Conservation (phyloP, 139 green algal genomes). For the Microglena sp. region DNA sequence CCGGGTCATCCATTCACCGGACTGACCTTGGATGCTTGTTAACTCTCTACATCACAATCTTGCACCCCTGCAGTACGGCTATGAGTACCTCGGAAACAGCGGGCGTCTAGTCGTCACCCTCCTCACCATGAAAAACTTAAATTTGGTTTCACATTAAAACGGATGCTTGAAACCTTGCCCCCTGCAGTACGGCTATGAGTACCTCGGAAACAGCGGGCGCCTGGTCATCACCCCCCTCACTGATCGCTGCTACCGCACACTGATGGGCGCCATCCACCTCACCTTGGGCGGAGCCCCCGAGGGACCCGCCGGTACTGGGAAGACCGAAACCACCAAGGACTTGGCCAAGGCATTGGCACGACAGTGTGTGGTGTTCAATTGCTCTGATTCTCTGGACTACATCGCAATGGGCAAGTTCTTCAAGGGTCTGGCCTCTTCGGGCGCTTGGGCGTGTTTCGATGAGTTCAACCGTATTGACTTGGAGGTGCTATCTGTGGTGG, state of each 20-base stretch:
- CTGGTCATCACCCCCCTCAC: too few species aligned
- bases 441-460: conserved; percentile 54
- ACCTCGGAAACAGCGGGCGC: conserved; percentile 57
- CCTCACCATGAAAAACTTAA: conserved; percentile 47
- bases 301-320: conserved; percentile 50
- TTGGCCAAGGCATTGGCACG: conserved; percentile 65
- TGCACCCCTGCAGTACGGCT: conserved; percentile 52
- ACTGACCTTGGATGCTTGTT: too few species aligned
- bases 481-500: conserved; percentile 58
- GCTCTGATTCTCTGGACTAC: conserved; percentile 62
- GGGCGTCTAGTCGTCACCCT: conserved; percentile 73
- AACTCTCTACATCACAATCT: too few species aligned
- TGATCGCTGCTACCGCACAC: conserved; percentile 32
- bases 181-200: conserved; percentile 77
- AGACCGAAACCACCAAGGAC: conserved; percentile 80
- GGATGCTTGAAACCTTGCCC: too few species aligned
- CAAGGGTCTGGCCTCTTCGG: conserved; percentile 19
- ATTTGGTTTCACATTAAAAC: too few species aligned
- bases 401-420: conserved; percentile 47
- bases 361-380: conserved; percentile 80
- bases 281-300: conserved; percentile 69
- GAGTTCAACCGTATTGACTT: conserved; percentile 64
- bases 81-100: conserved; percentile 74
- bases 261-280: conserved; percentile 71
- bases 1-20: conserved; percentile 48